These are phyloP conservation scores for Fusarium paranaense DNA, from an alignment of 2,329 filamentous ascomycete species.

Conservation along the genomic window DNA sequence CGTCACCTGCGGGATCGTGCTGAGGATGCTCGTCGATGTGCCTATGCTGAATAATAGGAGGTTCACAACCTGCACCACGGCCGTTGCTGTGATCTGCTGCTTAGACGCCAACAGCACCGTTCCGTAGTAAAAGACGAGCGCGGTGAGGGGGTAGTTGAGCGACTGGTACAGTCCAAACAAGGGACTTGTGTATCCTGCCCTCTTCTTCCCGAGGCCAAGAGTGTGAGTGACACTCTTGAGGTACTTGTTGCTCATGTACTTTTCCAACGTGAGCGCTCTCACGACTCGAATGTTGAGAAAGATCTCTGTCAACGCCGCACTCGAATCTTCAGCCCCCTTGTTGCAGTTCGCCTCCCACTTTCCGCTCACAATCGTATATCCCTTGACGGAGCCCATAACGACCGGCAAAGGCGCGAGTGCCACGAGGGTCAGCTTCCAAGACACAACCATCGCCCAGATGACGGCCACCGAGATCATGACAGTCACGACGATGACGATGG, in stretches of 20 bases:
- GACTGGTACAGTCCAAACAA: slow-evolving; percentile 85
- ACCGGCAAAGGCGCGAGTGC: slow-evolving; percentile 76
- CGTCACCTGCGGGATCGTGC: slow-evolving; percentile 83
- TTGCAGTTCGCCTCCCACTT: slow-evolving; percentile 80
- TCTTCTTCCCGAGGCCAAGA: slow-evolving; percentile 71
- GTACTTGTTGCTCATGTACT: slow-evolving; percentile 76
- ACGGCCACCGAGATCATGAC: slow-evolving; percentile 77
- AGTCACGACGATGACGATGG: slow-evolving; percentile 73
- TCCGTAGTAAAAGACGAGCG: slow-evolving; percentile 87
- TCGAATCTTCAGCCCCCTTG: slow-evolving; percentile 68
- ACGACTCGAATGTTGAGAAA: slow-evolving; percentile 85
- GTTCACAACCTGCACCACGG: slow-evolving; percentile 80
- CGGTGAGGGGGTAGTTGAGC: slow-evolving; percentile 76
- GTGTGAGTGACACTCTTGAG: slow-evolving; percentile 60
- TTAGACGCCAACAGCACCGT: slow-evolving; percentile 69
- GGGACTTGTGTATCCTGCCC: slow-evolving; percentile 74
- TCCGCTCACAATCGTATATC: slow-evolving; percentile 73
- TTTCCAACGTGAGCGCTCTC: slow-evolving; percentile 78
- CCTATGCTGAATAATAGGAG: slow-evolving; percentile 86
- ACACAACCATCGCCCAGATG: slow-evolving; percentile 78
- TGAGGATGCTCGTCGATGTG: slow-evolving; percentile 76
- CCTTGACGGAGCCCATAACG: slow-evolving; percentile 73
- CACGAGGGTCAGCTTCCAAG: slow-evolving; percentile 86
- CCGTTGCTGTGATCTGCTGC: slow-evolving; percentile 60
- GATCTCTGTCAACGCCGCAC: slow-evolving; percentile 74